phyloP scores from a whole-genome alignment of 352 stramenopile genomes.

The Blastocystis sp. region DNA sequence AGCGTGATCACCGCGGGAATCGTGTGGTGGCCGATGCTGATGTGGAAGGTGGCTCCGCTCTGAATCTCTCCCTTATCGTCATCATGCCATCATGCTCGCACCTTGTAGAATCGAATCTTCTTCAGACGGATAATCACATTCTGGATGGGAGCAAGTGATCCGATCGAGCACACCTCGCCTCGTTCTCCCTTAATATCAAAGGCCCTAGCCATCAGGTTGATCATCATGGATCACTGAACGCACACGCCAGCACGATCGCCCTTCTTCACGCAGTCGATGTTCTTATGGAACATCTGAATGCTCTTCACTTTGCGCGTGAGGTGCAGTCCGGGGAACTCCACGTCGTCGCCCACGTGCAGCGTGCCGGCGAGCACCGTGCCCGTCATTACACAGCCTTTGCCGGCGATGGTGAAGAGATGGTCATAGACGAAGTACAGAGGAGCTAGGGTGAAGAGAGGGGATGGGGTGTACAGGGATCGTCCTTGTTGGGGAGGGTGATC shows the following conservation, averaged over 20 bases:
- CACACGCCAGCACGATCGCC: slow-evolving; percentile 92
- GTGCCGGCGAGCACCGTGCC: slow-evolving; percentile 85
- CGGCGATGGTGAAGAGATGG: slow-evolving; percentile 94
- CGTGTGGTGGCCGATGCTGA: slow-evolving; percentile 79
- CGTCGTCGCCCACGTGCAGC: slow-evolving; percentile 82
- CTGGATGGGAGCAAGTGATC: slow-evolving; percentile 74
- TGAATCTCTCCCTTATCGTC: slow-evolving; percentile 71
- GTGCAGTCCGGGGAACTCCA: slow-evolving; percentile 85
- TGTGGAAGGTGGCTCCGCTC: slow-evolving; percentile 78
- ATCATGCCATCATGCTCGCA: background rate
- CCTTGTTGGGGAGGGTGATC: slow-evolving; percentile 43
- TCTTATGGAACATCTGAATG: slow-evolving; percentile 93
- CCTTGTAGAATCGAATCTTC: slow-evolving; percentile 76
- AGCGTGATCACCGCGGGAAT: slow-evolving; percentile 74
- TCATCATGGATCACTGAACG: slow-evolving; percentile 74
- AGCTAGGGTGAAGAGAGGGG: slow-evolving; percentile 69
- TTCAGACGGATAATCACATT: slow-evolving; percentile 76
- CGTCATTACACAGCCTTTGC: slow-evolving; percentile 93
- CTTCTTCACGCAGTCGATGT: slow-evolving; percentile 79
- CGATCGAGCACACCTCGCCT: slow-evolving; percentile 75
- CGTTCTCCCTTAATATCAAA: slow-evolving; percentile 74
- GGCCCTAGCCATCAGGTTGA: slow-evolving; percentile 75
- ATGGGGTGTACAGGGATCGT: slow-evolving; percentile 1
- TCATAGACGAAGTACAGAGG: slow-evolving; percentile 89
- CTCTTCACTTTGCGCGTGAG: slow-evolving; percentile 90